Base-by-base conservation (phyloP, 441 rosid genomes). In the Mallotus japonicus region DNA sequence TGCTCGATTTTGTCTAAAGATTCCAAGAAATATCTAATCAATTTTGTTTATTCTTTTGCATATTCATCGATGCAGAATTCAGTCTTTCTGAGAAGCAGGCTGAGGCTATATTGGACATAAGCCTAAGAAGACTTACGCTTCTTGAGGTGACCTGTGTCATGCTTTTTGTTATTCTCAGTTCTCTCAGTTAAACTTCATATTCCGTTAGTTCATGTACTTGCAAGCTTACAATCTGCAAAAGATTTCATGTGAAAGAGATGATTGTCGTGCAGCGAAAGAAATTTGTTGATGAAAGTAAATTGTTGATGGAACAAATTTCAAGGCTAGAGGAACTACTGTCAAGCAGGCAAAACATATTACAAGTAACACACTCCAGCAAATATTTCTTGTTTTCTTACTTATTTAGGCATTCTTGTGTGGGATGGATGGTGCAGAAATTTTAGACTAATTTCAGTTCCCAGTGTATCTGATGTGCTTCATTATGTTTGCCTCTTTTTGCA, bases 41-140 rank as follows among this genome's bases (percentile, higher is more conserved):
- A 58, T 46, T 73, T 49, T 54, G 70, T 5, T 40, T 14, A 69
- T 17, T 37, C 40, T 49, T 70, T 51, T 51, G 4, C 37, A 32
- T 56, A 24, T 76, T 53, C 19, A 19, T 76, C 62, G 54, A 69
- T 79, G 75, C 86, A 95, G 96, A 81, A 76, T 91, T 85, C 80
- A 77, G 80, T 75, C 88, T 95, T 60, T 95, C 98, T 69, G 95
- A 83, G 74, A 92, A 90, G 76, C 98, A 95, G 87, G 96, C 96
- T 73, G 95, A 95, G 16, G 97, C 98, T 67, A 79, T 95, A 75
- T 79, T 95, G 79, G 97, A 89, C 82, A 95, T 95, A 68, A 91
- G 84, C 80, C 84, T 95, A 65, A 80, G 97, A 84, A 82, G 98
- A 73, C 85, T 95, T 69, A 87, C 83, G 75, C 85, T 84, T 78